Evolutionary conservation across 495 filamentous ascomycete genomes (phyloP), one percentile per base, ranked within the genome.

Genomic region (Lepraria neglecta): DNA sequence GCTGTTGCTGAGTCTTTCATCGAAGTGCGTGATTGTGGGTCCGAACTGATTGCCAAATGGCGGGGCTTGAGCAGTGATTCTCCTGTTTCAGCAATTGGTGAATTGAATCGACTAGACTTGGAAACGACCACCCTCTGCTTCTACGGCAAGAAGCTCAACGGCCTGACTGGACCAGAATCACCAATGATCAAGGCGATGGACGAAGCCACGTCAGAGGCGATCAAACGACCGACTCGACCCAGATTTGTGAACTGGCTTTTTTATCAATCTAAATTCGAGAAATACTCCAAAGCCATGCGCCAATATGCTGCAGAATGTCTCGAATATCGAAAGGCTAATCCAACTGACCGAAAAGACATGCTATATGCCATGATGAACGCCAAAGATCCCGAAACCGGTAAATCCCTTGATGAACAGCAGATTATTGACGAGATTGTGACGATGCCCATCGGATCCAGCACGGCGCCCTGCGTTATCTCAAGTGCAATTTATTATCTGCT

Each of bases 21-120:
- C 3, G 84, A 87, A 65, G 88, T 94, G 79, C 80, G 80, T 46
- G 84, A 87, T 62, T 82, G 88, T 44, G 78, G 84, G 3, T 72
- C 73, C 0, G 87, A 94, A 58, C 70, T 92, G 55, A 78, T 82
- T 33, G 74, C 82, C 61, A 91, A 91, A 68, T 92, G 87, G 86
- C 83, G 53, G 43, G 46, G 30, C 47, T 48, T 61, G 58, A 60
- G 64, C 55, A 42, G 33, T n/a, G 28, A 51, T 78, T 33, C 78
- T 79, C 6, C 59, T 27, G 84, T 91, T 57, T 73, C 77, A 50
- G 79, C 82, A 3, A 78, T 82, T 0, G 83, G 85, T n/a, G 87
- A 91, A 66, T 82, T 92, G 57, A 89, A 89, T 21, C 78, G 85
- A 15, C 71, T 89, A 31, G 84, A 87, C 52, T 74, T 91, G 24